A percentile compares a stretch with the other conserved stretches of the same genome.
These are phyloP conservation scores for Venturia aucupariae DNA, from an alignment of 2,329 filamentous ascomycete species.

Conservation along the genomic window DNA sequence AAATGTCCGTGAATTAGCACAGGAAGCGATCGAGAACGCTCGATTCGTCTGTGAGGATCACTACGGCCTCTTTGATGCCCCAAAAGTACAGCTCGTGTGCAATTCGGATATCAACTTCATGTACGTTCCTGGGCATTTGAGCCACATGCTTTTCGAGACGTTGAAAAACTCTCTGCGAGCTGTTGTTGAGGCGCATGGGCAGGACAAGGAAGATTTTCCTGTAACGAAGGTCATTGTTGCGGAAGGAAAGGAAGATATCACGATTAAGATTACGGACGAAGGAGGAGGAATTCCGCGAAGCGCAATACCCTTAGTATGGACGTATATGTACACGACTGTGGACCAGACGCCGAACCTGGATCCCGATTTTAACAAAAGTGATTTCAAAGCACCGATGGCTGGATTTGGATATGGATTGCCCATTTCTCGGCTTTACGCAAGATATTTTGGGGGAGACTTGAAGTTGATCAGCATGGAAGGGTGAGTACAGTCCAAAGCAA, in stretches of 20 bases:
- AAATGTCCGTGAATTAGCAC: constrained; percentile 86
- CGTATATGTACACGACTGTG: constrained; percentile 99
- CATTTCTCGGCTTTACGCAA: constrained; percentile 85
- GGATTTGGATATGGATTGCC: constrained; percentile 97
- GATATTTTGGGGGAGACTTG: constrained; percentile 94
- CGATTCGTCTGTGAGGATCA: constrained; percentile 99
- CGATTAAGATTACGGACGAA: constrained; percentile 96
- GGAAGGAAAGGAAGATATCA: constrained; percentile 96
- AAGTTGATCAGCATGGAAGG: constrained; percentile 99
- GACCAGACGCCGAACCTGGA: constrained; percentile 91
- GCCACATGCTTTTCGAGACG: constrained; percentile 99
- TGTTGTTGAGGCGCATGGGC: constrained; percentile 89
- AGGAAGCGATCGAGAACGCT: constrained; percentile 97
- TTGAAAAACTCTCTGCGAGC: constrained; percentile 96
- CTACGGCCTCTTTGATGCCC: constrained; percentile 93
- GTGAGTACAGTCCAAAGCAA: constrained; percentile 42
- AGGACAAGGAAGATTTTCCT: constrained; percentile 92
- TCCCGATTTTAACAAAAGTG: constrained; percentile 96
- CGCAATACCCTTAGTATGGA: constrained; percentile 96
- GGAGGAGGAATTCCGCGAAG: constrained; percentile 90
- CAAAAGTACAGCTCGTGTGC: constrained; percentile 93
- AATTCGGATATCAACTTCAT: constrained; percentile 93
- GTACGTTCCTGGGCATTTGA: constrained; percentile 98
- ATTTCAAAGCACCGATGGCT: constrained; percentile 99
- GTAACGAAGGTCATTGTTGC: constrained; percentile 96